Conservation (phyloP, 495 filamentous ascomycete genomes). For the Melanomma pulvis-pyrius region DNA sequence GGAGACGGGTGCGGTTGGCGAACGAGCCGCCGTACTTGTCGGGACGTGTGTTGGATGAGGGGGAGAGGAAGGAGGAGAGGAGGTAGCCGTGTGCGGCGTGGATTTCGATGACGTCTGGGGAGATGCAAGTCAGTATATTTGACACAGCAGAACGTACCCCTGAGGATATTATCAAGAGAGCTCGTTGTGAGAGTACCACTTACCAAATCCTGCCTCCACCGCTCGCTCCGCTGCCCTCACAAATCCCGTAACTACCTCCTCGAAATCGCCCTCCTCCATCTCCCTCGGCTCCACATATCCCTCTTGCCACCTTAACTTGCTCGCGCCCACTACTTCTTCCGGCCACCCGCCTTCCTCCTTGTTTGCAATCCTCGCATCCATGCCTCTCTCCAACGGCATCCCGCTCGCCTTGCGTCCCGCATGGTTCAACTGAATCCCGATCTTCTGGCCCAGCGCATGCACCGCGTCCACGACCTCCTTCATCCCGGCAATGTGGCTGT, state of each 20-base stretch:
- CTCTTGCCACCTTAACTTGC: slow-evolving; percentile 46
- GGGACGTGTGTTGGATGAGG: slow-evolving; percentile 45
- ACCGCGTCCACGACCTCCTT: slow-evolving; percentile 66
- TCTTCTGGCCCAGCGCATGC: slow-evolving; percentile 61
- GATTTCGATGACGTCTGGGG: slow-evolving; percentile 61
- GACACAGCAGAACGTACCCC: slow-evolving; percentile 8
- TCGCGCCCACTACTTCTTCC: slow-evolving; percentile 57
- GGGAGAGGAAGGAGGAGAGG: slow-evolving; percentile 42
- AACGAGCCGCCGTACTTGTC: slow-evolving; percentile 49
- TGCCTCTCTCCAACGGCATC: slow-evolving; percentile 32
- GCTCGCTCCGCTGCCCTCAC: slow-evolving; percentile 57
- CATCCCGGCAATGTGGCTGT: slow-evolving; percentile 66
- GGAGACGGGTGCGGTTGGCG: slow-evolving; percentile 47
- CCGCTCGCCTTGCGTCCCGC: slow-evolving; percentile 69
- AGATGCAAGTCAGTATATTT: no score
- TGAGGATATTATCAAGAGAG: background rate
- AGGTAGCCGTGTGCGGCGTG: slow-evolving; percentile 56
- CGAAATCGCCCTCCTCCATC: slow-evolving; percentile 60
- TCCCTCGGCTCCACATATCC: slow-evolving; percentile 56
- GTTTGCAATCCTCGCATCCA: slow-evolving; percentile 43
- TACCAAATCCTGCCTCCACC: slow-evolving; percentile 51
- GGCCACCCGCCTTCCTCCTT: slow-evolving; percentile 64
- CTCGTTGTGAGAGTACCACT: background rate
- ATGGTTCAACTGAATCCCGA: slow-evolving; percentile 75
- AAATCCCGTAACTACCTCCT: slow-evolving; percentile 58